Percentiles rank a stretch among this genome's conserved stretches.
These are phyloP conservation scores for Termitomyces sp. DNA, from an alignment of 768 basidiomycete species.

Conservation along the genomic window DNA sequence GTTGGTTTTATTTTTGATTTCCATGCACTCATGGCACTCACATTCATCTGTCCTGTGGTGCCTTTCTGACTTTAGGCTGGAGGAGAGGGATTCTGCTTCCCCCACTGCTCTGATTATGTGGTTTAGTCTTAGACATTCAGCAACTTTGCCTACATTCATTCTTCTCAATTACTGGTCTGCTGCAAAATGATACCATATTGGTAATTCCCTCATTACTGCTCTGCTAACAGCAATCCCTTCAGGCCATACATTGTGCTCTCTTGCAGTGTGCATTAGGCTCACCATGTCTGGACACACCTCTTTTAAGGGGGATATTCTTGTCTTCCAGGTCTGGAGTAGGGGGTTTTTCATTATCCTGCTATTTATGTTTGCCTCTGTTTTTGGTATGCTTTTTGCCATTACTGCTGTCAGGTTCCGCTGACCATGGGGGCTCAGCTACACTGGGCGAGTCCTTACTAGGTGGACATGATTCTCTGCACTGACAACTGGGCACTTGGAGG, in stretches of 20 bases:
- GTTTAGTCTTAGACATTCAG: too few species aligned
- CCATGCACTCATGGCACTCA: too few species aligned
- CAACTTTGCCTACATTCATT: neutral
- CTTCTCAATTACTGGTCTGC: neutral
- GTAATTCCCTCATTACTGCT: neutral
- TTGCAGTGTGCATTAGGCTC: neutral
- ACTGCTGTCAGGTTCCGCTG: too few species aligned
- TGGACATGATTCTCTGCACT: too few species aligned
- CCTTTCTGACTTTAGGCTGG: too few species aligned
- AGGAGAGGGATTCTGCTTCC: rapidly evolving
- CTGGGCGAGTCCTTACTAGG: too few species aligned
- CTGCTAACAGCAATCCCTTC: neutral
- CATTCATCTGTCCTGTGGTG: too few species aligned
- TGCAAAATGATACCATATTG: neutral
- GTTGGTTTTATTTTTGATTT: too few species aligned
- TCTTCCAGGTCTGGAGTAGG: neutral
- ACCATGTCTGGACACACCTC: neutral
- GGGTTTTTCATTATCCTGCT: neutral
- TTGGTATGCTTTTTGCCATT: neutral
- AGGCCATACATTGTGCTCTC: neutral
- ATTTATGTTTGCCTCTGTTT: neutral
- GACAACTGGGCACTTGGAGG: too few species aligned
- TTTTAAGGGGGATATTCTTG: rapidly evolving
- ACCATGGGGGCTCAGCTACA: too few species aligned
- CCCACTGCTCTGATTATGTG: neutral